Base-by-base conservation (phyloP, 495 filamentous ascomycete species). In the Pyrenula massariospora region DNA sequence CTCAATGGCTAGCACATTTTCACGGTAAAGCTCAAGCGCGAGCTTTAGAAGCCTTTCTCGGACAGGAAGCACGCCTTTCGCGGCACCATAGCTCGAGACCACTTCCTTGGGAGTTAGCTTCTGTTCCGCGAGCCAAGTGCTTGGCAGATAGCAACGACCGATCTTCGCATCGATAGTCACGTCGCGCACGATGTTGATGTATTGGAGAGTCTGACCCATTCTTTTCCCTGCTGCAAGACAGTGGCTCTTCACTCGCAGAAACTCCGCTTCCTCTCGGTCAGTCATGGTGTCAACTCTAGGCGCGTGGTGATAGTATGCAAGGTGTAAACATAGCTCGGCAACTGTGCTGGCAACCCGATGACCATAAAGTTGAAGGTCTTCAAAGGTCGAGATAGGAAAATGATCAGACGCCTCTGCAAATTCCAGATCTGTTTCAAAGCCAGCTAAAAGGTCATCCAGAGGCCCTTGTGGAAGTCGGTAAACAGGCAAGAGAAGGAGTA, bases 181-280 rank as follows among this genome's bases (percentile, higher is more conserved):
- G 59, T 88, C 85, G 8, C 85, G 80, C 23, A 84, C 80, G 58
- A 88, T 85, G 57, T 87, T 88, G 54, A 87, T 75, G 59, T 82
- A 86, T 58, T 88, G 84, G 24, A 88, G 65, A 19, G 85, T 83
- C 48, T 81, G 72, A 0, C 85, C 85, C 84, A 87, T 87, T 1
- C 69, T 71, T 3, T 70, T 66, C 5, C 80, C 82, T 3, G 81
- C 75, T 10, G 65, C 54, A 1, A 80, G 62, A 67, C 59, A 24
- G 36, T 24, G 50, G 54, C 50, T 50, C 56, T 48, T 15, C 59
- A 52, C 20, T 10, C 50, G n/a, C 8, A 20, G 8, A 5, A 24
- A 10, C 8, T 10, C 10, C n/a, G 20, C 8, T 24, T 10, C 10
- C 3, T 76, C 67, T 2, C 57, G 42, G 10, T 59, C 56, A 54